Conservation (phyloP, 345 rosid species). For the Arabidopsis suecica region DNA sequence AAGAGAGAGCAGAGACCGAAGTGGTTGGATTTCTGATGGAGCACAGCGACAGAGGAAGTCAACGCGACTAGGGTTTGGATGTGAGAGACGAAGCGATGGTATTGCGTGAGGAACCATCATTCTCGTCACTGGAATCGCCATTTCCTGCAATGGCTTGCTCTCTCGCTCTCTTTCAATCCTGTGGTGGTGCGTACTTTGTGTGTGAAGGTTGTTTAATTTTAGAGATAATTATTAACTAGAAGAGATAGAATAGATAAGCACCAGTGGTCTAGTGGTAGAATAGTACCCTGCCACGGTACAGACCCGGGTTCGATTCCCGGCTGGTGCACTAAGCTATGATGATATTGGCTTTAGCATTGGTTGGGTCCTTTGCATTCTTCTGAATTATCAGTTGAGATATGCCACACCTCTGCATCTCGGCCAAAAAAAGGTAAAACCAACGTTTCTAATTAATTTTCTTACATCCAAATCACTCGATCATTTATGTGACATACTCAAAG, state of each 20-base stretch:
- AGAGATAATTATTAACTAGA: background rate
- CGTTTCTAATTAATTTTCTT: too few species aligned
- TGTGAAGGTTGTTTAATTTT: background rate
- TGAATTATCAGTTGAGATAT: rapidly evolving
- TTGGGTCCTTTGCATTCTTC: background rate
- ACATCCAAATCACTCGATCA: too few species aligned
- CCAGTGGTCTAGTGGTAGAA: slow-evolving; percentile 82
- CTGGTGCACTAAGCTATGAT: slow-evolving; percentile 51
- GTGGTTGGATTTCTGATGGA: slow-evolving; percentile 48
- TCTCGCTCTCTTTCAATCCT: background rate
- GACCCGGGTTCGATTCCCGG: slow-evolving; percentile 68
- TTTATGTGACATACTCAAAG: too few species aligned
- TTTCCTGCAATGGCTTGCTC: slow-evolving; percentile 40
- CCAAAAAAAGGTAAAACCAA: too few species aligned
- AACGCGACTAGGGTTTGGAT: slow-evolving; percentile 13
- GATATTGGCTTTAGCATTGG: background rate
- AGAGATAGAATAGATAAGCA: background rate
- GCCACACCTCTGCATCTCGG: background rate
- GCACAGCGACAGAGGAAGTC: slow-evolving; percentile 47
- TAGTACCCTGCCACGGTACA: slow-evolving; percentile 51
- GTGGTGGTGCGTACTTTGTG: background rate
- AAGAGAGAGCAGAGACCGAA: slow-evolving; percentile 50
- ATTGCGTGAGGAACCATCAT: slow-evolving; percentile 47
- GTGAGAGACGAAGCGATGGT: slow-evolving; percentile 28
- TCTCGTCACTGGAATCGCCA: slow-evolving; percentile 63